Evolutionary conservation across 352 stramenopile species (phyloP), one percentile per base, ranked within the genome.

Genomic region (Phytophthora colocasiae): DNA sequence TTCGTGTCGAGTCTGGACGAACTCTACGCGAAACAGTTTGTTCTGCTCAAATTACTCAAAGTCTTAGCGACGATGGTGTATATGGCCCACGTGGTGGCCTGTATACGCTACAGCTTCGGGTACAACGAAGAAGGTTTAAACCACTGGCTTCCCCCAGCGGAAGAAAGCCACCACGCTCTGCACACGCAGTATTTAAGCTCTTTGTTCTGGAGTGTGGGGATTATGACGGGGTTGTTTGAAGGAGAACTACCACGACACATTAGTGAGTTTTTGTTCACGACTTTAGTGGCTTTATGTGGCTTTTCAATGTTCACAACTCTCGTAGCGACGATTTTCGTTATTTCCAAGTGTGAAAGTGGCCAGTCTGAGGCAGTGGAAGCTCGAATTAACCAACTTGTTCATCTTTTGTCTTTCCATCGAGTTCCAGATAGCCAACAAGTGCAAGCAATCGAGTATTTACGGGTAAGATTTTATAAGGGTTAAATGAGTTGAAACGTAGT

Each of bases 261-360:
- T 19, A 39, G 51, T 1, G 74, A 92, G 62, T 90, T 91, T 53
- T 11, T 89, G 9, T 94, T 92, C 58, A 91, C 80, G 1, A 78
- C 83, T 4, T 58, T 79, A 24, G 83, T 94, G n/a, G 85, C 81
- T 1, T 51, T 85, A 2, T 81, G 83, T 38, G 85, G 83, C 0
- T 92, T 94, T 45, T 82, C 81, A 5, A 64, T 92, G 50, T 94
- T 92, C 57, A 89, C 80, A 11, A 76, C 70, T 1, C 73, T 92
- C 17, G 90, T 85, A 3, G 82, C 82, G 0, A 94, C 83, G 22
- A 84, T 94, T 46, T 94, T 94, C 57, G 87, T 90, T 40, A 81
- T 92, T 27, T 94, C 86, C 26, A 91, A 91, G 55, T 92, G 85
- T 34, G 77, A 92, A 64, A 90, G 82, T 41, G 81, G 85, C 2